Conservation (phyloP, 2,329 filamentous ascomycete genomes). For the Chaetomium olivaceum region DNA sequence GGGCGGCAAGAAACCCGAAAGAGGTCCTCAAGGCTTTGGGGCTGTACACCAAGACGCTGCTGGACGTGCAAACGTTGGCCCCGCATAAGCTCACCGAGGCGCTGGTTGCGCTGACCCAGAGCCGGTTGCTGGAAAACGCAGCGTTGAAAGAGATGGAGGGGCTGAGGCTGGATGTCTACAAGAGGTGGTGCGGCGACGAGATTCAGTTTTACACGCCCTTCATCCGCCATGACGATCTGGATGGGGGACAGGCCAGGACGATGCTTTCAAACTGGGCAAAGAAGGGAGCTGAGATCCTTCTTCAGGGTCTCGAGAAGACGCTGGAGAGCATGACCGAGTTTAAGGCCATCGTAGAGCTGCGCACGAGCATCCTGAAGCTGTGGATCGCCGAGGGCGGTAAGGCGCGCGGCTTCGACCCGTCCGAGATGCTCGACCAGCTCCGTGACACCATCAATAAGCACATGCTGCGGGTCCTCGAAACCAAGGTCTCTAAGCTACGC, state of each 20-base stretch:
- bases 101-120: slow-evolving; percentile 66
- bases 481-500: slow-evolving; percentile 64
- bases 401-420: slow-evolving; percentile 65
- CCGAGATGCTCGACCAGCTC: slow-evolving; percentile 67
- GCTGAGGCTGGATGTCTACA: slow-evolving; percentile 74
- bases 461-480: slow-evolving; percentile 62
- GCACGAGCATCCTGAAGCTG: slow-evolving; percentile 68
- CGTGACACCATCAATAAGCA: slow-evolving; percentile 68
- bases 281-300: slow-evolving; percentile 58
- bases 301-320: slow-evolving; percentile 62
- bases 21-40: slow-evolving; percentile 65
- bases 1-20: slow-evolving; percentile 41
- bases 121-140: slow-evolving; percentile 70
- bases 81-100: slow-evolving; percentile 71
- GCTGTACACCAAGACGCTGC: slow-evolving; percentile 74
- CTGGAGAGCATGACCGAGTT: slow-evolving; percentile 65
- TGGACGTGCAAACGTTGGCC: slow-evolving; percentile 74
- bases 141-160: slow-evolving; percentile 66
- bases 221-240: slow-evolving; percentile 76
- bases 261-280: slow-evolving; percentile 66
- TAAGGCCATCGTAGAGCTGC: slow-evolving; percentile 66
- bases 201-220: slow-evolving; percentile 85
- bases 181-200: slow-evolving; percentile 78
- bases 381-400: slow-evolving; percentile 72
- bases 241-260: slow-evolving; percentile 59